phyloP scores from a whole-genome alignment of 2,329 filamentous ascomycete genomes.

The Xylaria sp. region DNA sequence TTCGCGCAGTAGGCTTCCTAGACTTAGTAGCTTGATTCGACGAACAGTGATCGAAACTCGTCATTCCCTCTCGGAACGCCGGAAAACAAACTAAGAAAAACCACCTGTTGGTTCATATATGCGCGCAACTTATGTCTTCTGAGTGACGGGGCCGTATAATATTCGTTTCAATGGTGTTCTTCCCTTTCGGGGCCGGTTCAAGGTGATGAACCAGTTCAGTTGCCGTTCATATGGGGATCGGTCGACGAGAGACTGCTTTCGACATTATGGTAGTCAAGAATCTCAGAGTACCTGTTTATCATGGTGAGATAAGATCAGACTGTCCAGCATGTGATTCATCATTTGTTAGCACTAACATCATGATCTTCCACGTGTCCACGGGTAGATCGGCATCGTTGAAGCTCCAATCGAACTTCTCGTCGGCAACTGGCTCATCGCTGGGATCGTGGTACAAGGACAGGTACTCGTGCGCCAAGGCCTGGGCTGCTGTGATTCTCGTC shows the following conservation, averaged over 20 bases:
- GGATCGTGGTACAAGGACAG: conserved; percentile 96
- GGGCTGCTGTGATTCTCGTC: conserved; percentile 81
- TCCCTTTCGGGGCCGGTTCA: conserved; percentile 17
- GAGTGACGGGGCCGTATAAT: conserved; percentile 22
- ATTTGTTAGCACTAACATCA: conserved; percentile 67
- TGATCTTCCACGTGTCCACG: conserved; percentile 99
- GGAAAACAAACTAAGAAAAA: conserved; percentile 23
- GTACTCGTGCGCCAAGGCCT: conserved; percentile 87
- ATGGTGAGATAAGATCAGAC: conserved; percentile 21
- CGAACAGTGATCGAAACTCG: conserved; percentile 21
- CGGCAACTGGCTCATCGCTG: conserved; percentile 88
- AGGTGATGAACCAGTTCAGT: conserved; percentile 28
- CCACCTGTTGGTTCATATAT: conserved; percentile 16
- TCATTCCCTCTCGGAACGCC: conserved; percentile 30
- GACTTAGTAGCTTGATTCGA: conserved; percentile 18
- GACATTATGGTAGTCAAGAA: conserved; percentile 96
- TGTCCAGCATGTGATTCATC: neutral
- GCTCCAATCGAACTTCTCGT: conserved; percentile 99
- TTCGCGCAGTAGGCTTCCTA: conserved; percentile 13
- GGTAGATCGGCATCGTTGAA: conserved; percentile 98
- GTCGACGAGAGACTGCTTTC: conserved; percentile 47
- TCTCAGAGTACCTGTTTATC: conserved; percentile 82
- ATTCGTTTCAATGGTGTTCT: conserved; percentile 21
- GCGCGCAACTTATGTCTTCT: conserved; percentile 18
- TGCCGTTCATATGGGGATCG: conserved; percentile 35